A percentile compares a stretch with the other conserved stretches of the same genome.
Evolutionary conservation across 2,329 filamentous ascomycete genomes (phyloP).

Genomic region (Setomelanomma holmii): DNA sequence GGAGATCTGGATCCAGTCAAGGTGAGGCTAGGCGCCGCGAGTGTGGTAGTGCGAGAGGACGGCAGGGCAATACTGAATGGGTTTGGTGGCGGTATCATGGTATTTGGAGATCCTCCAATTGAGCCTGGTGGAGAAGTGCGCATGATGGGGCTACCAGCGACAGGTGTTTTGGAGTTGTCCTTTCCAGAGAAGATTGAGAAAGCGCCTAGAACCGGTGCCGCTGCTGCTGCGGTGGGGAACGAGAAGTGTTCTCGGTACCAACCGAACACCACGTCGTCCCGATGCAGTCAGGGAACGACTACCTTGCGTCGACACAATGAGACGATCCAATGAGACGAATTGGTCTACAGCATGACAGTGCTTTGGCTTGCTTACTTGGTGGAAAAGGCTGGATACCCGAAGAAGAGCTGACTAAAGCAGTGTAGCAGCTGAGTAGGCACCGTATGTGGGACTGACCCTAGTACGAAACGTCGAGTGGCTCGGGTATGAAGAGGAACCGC

Average conservation of each 20-base stretch:
- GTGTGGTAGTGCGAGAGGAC: conserved; percentile 30
- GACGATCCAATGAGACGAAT: conserved; percentile 33
- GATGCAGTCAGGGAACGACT: conserved; percentile 29
- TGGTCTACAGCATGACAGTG: conserved; percentile 34
- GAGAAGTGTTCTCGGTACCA: conserved; percentile 39
- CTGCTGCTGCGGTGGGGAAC: conserved; percentile 33
- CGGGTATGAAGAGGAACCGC: conserved; percentile 30
- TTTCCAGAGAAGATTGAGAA: neutral
- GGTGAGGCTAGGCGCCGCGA: conserved; percentile 39
- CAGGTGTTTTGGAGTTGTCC: neutral
- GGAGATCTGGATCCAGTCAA: conserved; percentile 41
- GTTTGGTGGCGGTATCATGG: conserved; percentile 42
- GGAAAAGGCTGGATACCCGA: conserved; percentile 11
- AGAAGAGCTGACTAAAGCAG: conserved; percentile 26
- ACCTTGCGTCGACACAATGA: conserved; percentile 7
- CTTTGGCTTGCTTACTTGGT: conserved; percentile 23
- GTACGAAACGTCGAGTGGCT: conserved; percentile 26
- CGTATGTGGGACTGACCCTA: conserved; percentile 31
- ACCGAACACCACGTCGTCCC: conserved; percentile 40
- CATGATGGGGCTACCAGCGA: conserved; percentile 13
- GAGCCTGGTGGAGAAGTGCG: conserved; percentile 43
- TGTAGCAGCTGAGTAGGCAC: conserved; percentile 35
- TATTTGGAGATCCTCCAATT: conserved; percentile 41
- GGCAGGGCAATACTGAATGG: conserved; percentile 39
- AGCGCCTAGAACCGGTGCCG: neutral